Evolutionary conservation across 495 filamentous ascomycete species (phyloP), one percentile per base, ranked within the genome.

Genomic region (Aspergillus steynii): DNA sequence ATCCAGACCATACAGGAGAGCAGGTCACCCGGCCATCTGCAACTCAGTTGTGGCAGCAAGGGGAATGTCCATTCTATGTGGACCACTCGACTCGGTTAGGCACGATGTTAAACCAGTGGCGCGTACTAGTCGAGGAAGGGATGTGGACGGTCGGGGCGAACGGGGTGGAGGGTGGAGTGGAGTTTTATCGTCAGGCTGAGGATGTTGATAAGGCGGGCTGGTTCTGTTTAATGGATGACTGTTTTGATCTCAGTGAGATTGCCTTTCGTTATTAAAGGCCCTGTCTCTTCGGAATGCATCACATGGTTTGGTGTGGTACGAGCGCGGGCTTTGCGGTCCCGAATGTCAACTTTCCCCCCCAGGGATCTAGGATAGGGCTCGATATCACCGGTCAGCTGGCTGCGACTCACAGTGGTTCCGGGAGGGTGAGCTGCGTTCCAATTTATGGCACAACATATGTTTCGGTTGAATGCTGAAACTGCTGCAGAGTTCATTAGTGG

Each of bases 181-280:
- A 46, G 29, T 56, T 56, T 56, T 56, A 56, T 56, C 29, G 53
- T 5, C 53, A 56, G 34, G 53, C 53, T n/a, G 31, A 56, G 15
- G 53, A 56, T 7, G 29, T 25, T 12, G 26, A 10, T 20, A 56
- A 56, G 34, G 29, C 53, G 34, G 53, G 45, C 26, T 56, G 53
- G 53, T 56, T 56, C 20, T 20, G 20, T 56, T 27, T 56, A 42
- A 6, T 29, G 15, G 53, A 56, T n/a, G 53, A 56, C 29, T 56
- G 53, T 46, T 56, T 56, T 56, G 20, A 20, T 20, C 20, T 20
- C 20, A 20, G 20, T 20, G 20, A 20, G 20, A 20, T 20, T 20
- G 20, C 20, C 20, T 20, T 20, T 20, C 20, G 20, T 20, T 20
- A 20, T 20, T 20, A 20, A 20, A 20, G 20, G 20, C 20, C 20